Evolutionary conservation across 163 green algal species (phyloP).

Genomic region (Scenedesmus sp.): DNA sequence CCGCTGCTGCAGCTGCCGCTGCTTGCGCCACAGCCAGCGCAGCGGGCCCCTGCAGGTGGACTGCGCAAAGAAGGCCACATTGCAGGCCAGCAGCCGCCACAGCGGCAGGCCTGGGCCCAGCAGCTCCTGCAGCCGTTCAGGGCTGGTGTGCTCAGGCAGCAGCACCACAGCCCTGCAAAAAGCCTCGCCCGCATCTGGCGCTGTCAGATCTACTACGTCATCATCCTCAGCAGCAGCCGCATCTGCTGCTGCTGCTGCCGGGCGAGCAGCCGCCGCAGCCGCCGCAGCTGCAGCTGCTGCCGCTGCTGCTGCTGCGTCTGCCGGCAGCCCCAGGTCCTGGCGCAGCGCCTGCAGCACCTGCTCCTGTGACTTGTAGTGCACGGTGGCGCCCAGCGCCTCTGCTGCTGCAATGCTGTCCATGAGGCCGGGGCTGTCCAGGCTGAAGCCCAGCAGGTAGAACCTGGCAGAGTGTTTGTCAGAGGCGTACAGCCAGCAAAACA

Average conservation of each 20-base stretch:
- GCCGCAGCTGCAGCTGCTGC: neutral
- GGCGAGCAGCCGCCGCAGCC: neutral
- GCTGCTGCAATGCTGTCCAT: constrained; percentile 2
- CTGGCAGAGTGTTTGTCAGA: neutral
- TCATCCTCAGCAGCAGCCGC: neutral
- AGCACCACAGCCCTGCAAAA: constrained; percentile 1
- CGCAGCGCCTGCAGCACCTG: neutral
- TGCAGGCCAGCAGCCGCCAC: constrained; percentile 3
- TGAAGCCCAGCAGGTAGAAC: constrained; percentile 35
- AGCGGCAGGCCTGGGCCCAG: neutral
- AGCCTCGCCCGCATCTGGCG: neutral
- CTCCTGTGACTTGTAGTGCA: constrained; percentile 13
- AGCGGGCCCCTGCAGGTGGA: neutral
- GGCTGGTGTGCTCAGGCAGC: constrained; percentile 6
- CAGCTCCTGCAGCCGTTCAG: neutral
- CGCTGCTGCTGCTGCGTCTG: constrained; percentile 27
- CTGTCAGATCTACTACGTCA: neutral
- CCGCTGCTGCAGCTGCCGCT: constrained; percentile 18
- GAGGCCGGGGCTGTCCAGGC: neutral
- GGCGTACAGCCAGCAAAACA: neutral
- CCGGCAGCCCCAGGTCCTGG: neutral
- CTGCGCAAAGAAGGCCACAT: neutral
- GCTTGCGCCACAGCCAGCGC: neutral
- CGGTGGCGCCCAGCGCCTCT: neutral
- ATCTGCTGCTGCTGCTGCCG: constrained; percentile 22